Evolutionary conservation across 2,329 filamentous ascomycete species (phyloP).

Genomic region (Arthrobotrys megalospora): DNA sequence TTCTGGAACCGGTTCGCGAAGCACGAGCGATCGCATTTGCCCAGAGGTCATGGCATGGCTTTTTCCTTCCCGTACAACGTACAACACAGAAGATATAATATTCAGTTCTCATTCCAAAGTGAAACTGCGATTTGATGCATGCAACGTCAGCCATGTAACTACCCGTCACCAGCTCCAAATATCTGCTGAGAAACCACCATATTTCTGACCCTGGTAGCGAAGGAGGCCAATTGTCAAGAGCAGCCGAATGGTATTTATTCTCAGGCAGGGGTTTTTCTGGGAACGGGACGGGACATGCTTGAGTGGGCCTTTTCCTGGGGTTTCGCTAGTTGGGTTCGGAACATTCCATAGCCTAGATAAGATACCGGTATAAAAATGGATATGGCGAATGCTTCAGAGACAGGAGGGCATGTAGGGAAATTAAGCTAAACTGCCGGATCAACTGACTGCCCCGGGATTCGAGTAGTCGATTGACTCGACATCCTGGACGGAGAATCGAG

Average conservation of each 20-base stretch:
- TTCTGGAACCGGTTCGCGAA: slow-evolving; percentile 27
- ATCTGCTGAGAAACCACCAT: neutral
- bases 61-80: slow-evolving; percentile 42
- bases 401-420: slow-evolving; percentile 13
- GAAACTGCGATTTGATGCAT: slow-evolving; percentile 32
- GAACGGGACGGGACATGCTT: slow-evolving; percentile 40
- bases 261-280: slow-evolving; percentile 8
- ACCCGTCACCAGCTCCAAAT: slow-evolving; percentile 20
- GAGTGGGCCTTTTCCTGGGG: slow-evolving; percentile 24
- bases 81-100: slow-evolving; percentile 36
- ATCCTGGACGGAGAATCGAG: slow-evolving; percentile 13
- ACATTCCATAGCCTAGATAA: slow-evolving; percentile 44
- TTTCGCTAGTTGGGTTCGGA: slow-evolving; percentile 42
- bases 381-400: slow-evolving; percentile 15
- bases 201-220: slow-evolving; percentile 10
- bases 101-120: slow-evolving; percentile 34
- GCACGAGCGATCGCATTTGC: slow-evolving; percentile 15
- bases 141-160: slow-evolving; percentile 53
- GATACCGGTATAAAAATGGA: slow-evolving; percentile 36
- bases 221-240: neutral
- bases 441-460: slow-evolving; percentile 30
- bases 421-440: slow-evolving; percentile 9
- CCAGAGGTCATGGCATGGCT: neutral
- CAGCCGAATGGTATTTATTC: slow-evolving; percentile 26
- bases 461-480: neutral